Conservation (phyloP, 1,284 basidiomycete genomes). For the Pascua guehoae region DNA sequence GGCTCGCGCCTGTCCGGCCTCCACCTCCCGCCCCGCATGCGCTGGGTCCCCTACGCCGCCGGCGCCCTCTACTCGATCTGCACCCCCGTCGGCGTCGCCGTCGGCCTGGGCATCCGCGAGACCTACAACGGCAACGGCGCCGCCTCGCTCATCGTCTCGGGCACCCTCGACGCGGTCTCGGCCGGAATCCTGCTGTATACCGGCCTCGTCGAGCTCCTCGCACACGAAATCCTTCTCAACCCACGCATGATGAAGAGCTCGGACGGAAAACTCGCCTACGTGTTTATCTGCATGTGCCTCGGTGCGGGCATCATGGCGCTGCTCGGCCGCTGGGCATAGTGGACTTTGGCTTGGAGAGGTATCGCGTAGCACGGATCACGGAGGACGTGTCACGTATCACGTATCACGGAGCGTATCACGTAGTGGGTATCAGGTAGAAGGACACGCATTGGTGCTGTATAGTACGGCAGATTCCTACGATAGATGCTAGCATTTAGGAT, state of each 20-base stretch:
- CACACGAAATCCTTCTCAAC: constrained; percentile 88
- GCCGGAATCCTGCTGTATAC: constrained; percentile 89
- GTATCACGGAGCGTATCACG: too few relatives aligned
- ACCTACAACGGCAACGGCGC: constrained; percentile 76
- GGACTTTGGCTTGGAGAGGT: neutral
- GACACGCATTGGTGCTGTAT: too few relatives aligned
- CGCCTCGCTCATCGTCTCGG: constrained; percentile 73
- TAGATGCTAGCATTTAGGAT: too few relatives aligned
- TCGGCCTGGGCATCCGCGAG: constrained; percentile 74
- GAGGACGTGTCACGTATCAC: neutral
- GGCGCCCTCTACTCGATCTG: constrained; percentile 71
- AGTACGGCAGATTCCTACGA: too few relatives aligned
- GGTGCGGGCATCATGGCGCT: constrained; percentile 81
- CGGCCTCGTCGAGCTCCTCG: constrained; percentile 81
- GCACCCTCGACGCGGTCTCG: constrained; percentile 77
- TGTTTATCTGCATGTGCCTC: constrained; percentile 66
- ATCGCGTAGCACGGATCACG: neutral
- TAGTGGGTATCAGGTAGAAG: too few relatives aligned
- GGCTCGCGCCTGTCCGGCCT: constrained; percentile 74
- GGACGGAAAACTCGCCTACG: constrained; percentile 63
- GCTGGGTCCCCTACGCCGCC: constrained; percentile 62
- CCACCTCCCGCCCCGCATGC: constrained; percentile 59
- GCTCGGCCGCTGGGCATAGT: constrained; percentile 77
- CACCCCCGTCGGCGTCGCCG: constrained; percentile 63
- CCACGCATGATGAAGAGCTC: constrained; percentile 71